A percentile compares a stretch with the other conserved stretches of the same genome.
Evolutionary conservation across 768 basidiomycete species (phyloP).

Genomic region (Stropharia rugosoannulata): DNA sequence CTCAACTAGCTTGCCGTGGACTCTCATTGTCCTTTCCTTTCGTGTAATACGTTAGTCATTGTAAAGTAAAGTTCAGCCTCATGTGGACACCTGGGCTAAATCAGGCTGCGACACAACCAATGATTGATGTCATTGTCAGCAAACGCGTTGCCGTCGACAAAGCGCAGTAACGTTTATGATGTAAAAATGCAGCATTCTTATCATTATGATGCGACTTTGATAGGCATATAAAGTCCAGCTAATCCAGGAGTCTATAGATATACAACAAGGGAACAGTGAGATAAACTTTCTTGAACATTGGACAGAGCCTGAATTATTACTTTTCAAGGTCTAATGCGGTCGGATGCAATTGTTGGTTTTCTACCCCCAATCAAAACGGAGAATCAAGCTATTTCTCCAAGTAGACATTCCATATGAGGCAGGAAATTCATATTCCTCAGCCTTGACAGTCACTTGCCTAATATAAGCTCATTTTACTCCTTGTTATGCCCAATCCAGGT

Average conservation of each 20-base stretch:
- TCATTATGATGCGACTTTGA: constrained; percentile 3
- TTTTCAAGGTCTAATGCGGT: constrained; percentile 9
- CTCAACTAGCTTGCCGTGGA: no score
- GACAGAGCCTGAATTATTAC: constrained; percentile 3
- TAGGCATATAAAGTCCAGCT: background rate
- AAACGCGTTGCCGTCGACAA: background rate
- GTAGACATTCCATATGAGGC: background rate
- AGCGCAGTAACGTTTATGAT: background rate
- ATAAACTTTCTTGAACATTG: background rate
- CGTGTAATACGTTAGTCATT: background rate
- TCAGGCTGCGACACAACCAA: background rate
- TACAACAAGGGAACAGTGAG: no score
- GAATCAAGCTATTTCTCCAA: background rate
- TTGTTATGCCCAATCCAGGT: no score
- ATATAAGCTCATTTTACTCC: no score
- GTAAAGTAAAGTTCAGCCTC: constrained; percentile 4
- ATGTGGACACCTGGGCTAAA: constrained; percentile 4
- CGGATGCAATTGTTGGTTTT: background rate
- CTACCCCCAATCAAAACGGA: background rate
- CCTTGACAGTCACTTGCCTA: no score
- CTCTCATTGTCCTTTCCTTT: constrained; percentile 1
- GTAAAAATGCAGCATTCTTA: background rate
- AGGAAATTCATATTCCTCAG: no score
- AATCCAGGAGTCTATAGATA: no score
- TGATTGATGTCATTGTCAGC: background rate